Evolutionary conservation across 805 yeast species (phyloP).

Genomic region (Danielia oregonensis): DNA sequence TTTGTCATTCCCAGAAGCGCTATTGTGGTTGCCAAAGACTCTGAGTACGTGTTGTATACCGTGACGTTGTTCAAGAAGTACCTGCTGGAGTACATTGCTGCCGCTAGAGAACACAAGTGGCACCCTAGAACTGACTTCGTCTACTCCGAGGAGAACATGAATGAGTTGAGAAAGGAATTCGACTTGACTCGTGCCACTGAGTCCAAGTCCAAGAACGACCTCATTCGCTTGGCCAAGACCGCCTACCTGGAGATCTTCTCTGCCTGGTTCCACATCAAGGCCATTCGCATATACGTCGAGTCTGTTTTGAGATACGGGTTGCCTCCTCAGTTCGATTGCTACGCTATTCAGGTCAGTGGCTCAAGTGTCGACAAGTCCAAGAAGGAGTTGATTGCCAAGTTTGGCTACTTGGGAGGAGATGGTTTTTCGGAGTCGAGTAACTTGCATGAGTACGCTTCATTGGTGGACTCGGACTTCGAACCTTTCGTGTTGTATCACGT

Average conservation of each 20-base stretch:
- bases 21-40: conserved; percentile 60
- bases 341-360: conserved; percentile 43
- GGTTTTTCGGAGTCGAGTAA: conserved; percentile 72
- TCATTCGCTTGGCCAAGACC: conserved; percentile 76
- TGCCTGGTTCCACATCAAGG: conserved; percentile 88
- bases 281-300: conserved; percentile 85
- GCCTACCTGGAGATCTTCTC: conserved; percentile 86
- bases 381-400: conserved; percentile 65
- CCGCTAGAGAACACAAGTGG: conserved; percentile 82
- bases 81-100: conserved; percentile 61
- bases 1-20: conserved; percentile 95
- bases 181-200: conserved; percentile 73
- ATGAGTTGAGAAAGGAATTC: conserved; percentile 73
- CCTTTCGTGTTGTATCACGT: conserved; percentile 84
- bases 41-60: conserved; percentile 67
- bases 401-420: conserved; percentile 88
- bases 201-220: conserved; percentile 67
- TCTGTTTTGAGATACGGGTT: conserved; percentile 92
- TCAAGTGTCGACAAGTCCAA: conserved; percentile 52
- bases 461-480: conserved; percentile 93
- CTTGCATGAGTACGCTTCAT: conserved; percentile 81
- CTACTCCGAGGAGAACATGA: conserved; percentile 74
- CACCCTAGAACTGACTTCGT: conserved; percentile 84
- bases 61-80: conserved; percentile 85
- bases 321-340: conserved; percentile 82